Conservation (phyloP, 1,284 basidiomycete species). For the Xanthoconium separans region DNA sequence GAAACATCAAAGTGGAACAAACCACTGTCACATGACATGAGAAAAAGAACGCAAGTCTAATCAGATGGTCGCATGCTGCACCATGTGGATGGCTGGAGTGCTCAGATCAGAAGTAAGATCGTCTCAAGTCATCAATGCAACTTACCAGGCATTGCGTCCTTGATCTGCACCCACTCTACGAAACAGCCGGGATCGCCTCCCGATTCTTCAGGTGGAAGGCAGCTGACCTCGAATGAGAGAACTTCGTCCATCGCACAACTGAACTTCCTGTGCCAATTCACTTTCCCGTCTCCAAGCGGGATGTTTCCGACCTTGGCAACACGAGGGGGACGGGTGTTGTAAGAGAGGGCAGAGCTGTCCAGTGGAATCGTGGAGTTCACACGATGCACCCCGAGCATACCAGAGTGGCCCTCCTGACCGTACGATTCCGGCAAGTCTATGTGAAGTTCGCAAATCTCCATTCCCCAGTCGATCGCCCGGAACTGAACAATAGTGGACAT, state of each 20-base stretch:
- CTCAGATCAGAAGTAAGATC: slow-evolving; percentile 4
- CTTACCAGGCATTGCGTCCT: slow-evolving; percentile 13
- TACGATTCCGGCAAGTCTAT: slow-evolving; percentile 9
- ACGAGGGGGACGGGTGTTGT: slow-evolving; percentile 12
- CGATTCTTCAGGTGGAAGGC: slow-evolving; percentile 7
- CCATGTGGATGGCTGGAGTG: slow-evolving; percentile 14
- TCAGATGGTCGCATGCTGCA: slow-evolving; percentile 14
- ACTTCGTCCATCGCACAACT: slow-evolving; percentile 13
- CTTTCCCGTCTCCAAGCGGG: neutral
- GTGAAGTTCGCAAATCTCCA: slow-evolving; percentile 19
- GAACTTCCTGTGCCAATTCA: slow-evolving; percentile 16
- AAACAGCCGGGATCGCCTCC: slow-evolving; percentile 9
- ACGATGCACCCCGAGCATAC: slow-evolving; percentile 10
- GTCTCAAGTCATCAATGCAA: neutral
- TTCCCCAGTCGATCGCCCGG: slow-evolving; percentile 19
- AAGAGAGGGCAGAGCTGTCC: slow-evolving; percentile 9
- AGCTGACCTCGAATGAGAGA: slow-evolving; percentile 15
- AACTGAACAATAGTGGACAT: slow-evolving; percentile 17
- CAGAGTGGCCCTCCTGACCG: slow-evolving; percentile 5
- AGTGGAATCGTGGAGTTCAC: slow-evolving; percentile 15
- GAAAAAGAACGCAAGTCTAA: neutral
- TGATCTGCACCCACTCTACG: slow-evolving; percentile 18
- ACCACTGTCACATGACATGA: neutral
- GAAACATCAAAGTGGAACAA: too few relatives aligned
- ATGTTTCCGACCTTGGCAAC: slow-evolving; percentile 10